phyloP scores from a whole-genome alignment of 192 early-diverging fungal genomes.

The Rhizoclosmatium sp. region DNA sequence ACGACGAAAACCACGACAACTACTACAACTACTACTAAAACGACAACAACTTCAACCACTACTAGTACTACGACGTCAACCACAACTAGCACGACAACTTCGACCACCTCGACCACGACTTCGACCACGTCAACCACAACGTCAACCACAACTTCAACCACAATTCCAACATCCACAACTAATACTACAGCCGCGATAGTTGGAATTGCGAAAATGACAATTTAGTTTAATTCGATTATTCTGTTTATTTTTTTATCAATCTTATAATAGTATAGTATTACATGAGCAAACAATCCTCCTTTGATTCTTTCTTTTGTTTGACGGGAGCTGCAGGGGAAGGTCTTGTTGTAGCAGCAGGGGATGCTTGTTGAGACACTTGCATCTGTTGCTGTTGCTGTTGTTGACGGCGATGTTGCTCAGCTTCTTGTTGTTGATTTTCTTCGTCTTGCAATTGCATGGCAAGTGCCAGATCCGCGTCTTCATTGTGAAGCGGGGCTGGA shows the following conservation, averaged over 20 bases:
- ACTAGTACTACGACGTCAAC: slow-evolving; percentile 17
- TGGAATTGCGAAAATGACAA: neutral
- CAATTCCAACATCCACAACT: slow-evolving; percentile 1
- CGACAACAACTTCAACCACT: neutral
- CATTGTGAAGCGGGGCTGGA: neutral
- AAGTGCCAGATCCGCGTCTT: slow-evolving; percentile 40
- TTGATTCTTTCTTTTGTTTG: slow-evolving; percentile 36
- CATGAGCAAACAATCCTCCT: slow-evolving; percentile 19
- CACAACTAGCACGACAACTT: slow-evolving; percentile 30
- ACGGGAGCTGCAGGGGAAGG: neutral
- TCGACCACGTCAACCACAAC: slow-evolving; percentile 20
- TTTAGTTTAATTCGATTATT: neutral
- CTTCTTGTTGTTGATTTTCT: slow-evolving; percentile 32
- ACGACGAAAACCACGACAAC: slow-evolving; percentile 6
- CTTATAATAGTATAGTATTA: no score
- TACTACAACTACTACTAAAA: neutral
- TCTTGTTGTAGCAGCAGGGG: neutral
- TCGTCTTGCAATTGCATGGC: slow-evolving; percentile 52
- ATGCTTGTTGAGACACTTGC: slow-evolving; percentile 2
- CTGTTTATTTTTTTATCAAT: neutral
- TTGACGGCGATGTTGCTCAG: slow-evolving; percentile 9
- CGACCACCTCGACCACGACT: slow-evolving; percentile 37
- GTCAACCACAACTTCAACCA: neutral
- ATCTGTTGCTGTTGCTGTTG: slow-evolving; percentile 26
- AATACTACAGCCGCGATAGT: neutral